Evolutionary conservation across 257 asterid genomes (phyloP), one percentile per base, ranked within the genome.

Genomic region (Capsicum chinense): DNA sequence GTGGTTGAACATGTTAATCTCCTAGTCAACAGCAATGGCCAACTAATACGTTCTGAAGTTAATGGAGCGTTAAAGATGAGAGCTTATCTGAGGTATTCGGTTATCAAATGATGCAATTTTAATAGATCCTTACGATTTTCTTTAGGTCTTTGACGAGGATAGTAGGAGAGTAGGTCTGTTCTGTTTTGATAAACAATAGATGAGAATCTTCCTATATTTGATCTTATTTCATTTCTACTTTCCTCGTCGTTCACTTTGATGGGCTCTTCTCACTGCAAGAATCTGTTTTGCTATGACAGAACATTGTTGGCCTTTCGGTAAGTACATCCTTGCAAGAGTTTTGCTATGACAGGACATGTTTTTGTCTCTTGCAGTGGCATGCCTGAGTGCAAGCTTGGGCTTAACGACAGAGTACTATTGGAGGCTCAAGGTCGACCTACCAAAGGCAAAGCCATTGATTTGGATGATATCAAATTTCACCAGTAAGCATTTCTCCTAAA

Each of bases 381-480:
- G 99, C 99, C 99, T 17, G 99, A 95, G 90, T 97, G 99, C 88
- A 97, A 97, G 93, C 98, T 97, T 84, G 99, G 99, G 85, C 92
- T 97, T 78, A 97, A 97, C 85, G 99, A 97, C 88, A 92, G 95
- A 91, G 93, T 97, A 81, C 85, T 95, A 91, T 92, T 97, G 81
- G 99, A 97, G 87, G 98, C 99, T 9, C 99, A 97, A 92, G 99
- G 99, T 13, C 93, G 98, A 82, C 82, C 94, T 79, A 91, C 95
- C 73, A 97, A 97, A 91, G 99, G 99, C 84, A 97, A 97, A 88
- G 91, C 99, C 87, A 97, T 97, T 87, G 99, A 97, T 89, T 92
- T 97, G 50, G 99, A 97, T 50, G 99, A 97, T 90, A 97, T 97
- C 87, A 97, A 97, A 86, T 97, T 97, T 89, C 99, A 97, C 89